Evolutionary conservation across 140 eudicot genomes (phyloP).

Genomic region (Flaveria floridana): DNA sequence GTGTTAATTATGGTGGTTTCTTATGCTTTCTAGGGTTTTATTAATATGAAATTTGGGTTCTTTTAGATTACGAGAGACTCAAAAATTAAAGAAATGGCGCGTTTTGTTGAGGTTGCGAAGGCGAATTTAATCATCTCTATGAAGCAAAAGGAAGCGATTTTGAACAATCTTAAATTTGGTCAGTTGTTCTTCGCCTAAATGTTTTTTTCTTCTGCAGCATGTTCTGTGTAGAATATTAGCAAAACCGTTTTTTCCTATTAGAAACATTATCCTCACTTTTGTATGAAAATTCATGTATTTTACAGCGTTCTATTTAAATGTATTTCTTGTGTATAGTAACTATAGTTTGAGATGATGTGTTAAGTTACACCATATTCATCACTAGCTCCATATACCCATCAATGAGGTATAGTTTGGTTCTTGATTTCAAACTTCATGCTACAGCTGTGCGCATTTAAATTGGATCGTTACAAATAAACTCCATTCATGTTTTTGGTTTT

Average conservation of each 20-base stretch:
- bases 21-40: conserved; percentile 25
- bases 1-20: conserved; percentile 15
- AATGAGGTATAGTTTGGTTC: background rate
- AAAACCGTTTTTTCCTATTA: too few relatives aligned
- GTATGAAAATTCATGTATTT: too few relatives aligned
- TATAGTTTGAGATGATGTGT: background rate
- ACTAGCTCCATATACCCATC: background rate
- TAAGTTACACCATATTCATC: background rate
- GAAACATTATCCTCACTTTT: too few relatives aligned
- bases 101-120: conserved; percentile 42
- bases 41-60: conserved; percentile 15
- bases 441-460: background rate
- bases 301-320: background rate
- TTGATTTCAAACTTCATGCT: background rate
- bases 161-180: conserved; percentile 54
- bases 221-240: background rate
- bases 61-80: conserved; percentile 48
- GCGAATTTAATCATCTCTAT: conserved; percentile 45
- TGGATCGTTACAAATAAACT: background rate
- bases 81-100: conserved; percentile 37
- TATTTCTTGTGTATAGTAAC: background rate
- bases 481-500: background rate
- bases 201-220: background rate
- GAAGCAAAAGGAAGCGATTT: conserved; percentile 47
- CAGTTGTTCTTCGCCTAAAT: conserved; percentile 26